A percentile compares a stretch with the other conserved stretches of the same genome.
Evolutionary conservation across 495 filamentous ascomycete species (phyloP).

Genomic region (Beverwykella pulmonaria): DNA sequence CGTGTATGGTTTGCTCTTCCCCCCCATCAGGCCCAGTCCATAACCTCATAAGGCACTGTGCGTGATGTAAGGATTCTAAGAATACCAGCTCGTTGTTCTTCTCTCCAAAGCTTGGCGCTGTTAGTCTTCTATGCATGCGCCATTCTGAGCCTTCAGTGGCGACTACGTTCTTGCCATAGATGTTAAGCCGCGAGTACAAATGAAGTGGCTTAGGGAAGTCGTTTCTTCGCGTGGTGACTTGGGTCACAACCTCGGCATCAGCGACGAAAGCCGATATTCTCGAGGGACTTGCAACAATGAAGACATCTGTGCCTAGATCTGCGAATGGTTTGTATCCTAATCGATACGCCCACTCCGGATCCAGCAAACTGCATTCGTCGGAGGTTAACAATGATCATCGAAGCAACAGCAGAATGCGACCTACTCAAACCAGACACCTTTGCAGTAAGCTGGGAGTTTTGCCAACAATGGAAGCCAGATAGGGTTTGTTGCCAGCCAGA

Average conservation of each 20-base stretch:
- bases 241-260: constrained; percentile 61
- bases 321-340: constrained; percentile 49
- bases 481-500: constrained; percentile 54
- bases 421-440: constrained; percentile 50
- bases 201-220: constrained; percentile 69
- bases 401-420: neutral
- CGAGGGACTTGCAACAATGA: constrained; percentile 58
- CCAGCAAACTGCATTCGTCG: constrained; percentile 34
- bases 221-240: constrained; percentile 62
- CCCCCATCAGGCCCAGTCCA: constrained; percentile 51
- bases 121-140: constrained; percentile 70
- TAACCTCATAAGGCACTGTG: constrained; percentile 55
- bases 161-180: constrained; percentile 68
- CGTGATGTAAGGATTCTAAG: constrained; percentile 60
- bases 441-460: constrained; percentile 52
- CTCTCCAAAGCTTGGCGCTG: constrained; percentile 69
- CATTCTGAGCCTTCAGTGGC: constrained; percentile 64
- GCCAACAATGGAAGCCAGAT: constrained; percentile 56
- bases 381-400: neutral
- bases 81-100: constrained; percentile 70
- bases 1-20: constrained; percentile 51
- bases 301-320: constrained; percentile 52
- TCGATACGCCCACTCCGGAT: constrained; percentile 49
- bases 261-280: constrained; percentile 53
- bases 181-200: constrained; percentile 57